Evolutionary conservation across 129 eudicot genomes (phyloP), one percentile per base, ranked within the genome.

Genomic region (Tanacetum coccineum): DNA sequence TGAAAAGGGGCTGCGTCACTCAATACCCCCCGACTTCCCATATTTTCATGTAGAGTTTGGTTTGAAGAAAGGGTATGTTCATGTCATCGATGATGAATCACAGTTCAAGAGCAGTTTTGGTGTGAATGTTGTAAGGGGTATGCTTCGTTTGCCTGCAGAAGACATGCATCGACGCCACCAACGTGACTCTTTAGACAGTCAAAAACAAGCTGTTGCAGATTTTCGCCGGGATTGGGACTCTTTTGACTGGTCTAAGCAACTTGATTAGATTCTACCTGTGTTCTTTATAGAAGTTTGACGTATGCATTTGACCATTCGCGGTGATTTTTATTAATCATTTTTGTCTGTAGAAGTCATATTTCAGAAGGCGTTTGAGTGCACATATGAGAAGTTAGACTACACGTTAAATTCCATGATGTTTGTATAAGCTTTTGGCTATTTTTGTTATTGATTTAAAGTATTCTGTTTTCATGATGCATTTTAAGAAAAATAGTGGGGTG

Each of bases 1-100:
- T 68, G 85, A 73, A 48, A 93, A 86, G 78, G 96, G 98, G 25
- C 51, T 93, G 68, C 80, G 96, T 2, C 79, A 70, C 52, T 93
- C 90, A 1, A 86, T 93, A 69, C 98, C 98, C 0, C 83, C 86
- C 68, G 84, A 92, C 45, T 93, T 93, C 46, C 96, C 98, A 2
- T 93, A 93, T 59, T 88, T 88, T 62, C 91, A 93, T 39, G 96
- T 93, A 18, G 98, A 93, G 69, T 93, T 93, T 63, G 98, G 98
- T 12, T 62, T 93, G 62, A 82, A 84, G 55, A 88, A 75, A 69
- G 98, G 98, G 25, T 93, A 78, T 40, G 98, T 93, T 20, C 98
- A 93, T 3, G 95, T 93, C 4, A 93, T 93, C 8, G 98, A 93
- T 39, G 91, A 93, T 39, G 98, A 93, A 54, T 80, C 74, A 30